A percentile compares a stretch with the other conserved stretches of the same genome.
Evolutionary conservation across 495 filamentous ascomycete species (phyloP).

Genomic region (Rhizodiscina lignyota): DNA sequence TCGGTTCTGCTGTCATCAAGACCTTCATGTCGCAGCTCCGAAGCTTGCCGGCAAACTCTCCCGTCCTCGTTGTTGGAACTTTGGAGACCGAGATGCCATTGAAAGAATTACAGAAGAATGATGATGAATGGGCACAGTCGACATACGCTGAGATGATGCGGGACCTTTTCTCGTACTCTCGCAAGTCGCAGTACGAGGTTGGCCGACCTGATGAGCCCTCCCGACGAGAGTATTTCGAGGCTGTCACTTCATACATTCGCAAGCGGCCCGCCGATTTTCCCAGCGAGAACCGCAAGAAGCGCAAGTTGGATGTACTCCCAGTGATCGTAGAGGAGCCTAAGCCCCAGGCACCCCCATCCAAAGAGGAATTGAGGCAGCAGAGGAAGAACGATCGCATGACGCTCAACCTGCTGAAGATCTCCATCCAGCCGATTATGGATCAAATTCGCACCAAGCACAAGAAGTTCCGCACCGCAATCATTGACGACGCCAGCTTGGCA

Average conservation of each 20-base stretch:
- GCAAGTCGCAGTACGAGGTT: slow-evolving; percentile 55
- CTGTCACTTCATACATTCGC: slow-evolving; percentile 53
- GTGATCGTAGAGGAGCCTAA: slow-evolving; percentile 38
- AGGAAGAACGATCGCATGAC: slow-evolving; percentile 63
- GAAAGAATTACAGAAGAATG: background rate
- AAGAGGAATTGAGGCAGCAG: slow-evolving; percentile 64
- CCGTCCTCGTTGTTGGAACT: slow-evolving; percentile 70
- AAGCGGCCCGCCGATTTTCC: slow-evolving; percentile 74
- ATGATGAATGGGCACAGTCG: slow-evolving; percentile 29
- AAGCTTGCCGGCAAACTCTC: slow-evolving; percentile 69
- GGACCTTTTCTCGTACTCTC: slow-evolving; percentile 73
- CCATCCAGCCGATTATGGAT: slow-evolving; percentile 87
- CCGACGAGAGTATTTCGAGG: slow-evolving; percentile 60
- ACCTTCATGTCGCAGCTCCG: slow-evolving; percentile 67
- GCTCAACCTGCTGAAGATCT: slow-evolving; percentile 70
- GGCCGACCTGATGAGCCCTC: slow-evolving; percentile 41
- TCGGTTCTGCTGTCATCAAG: slow-evolving; percentile 48
- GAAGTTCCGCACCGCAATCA: slow-evolving; percentile 63
- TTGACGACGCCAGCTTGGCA: slow-evolving; percentile 51
- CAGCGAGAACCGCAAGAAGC: slow-evolving; percentile 68
- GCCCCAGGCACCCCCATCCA: slow-evolving; percentile 32
- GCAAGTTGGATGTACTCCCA: slow-evolving; percentile 58
- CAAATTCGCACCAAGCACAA: slow-evolving; percentile 73
- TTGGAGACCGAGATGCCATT: slow-evolving; percentile 32
- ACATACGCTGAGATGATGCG: slow-evolving; percentile 44